Base-by-base conservation (phyloP, 1,139 yeast species). In the Zygoascus hellenicus region DNA sequence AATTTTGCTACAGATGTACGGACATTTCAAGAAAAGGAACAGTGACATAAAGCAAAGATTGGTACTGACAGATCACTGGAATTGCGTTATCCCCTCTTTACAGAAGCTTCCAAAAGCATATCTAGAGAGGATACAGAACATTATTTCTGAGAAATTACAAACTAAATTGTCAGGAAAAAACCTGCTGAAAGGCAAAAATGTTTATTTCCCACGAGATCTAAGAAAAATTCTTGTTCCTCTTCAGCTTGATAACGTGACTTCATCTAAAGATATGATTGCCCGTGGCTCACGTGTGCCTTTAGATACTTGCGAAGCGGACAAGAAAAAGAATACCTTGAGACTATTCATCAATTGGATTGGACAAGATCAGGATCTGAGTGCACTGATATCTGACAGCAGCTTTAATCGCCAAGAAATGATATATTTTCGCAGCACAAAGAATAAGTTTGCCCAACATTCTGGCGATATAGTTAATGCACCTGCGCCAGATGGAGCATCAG, bases 281-380 rank as follows among this genome's bases (percentile, higher is more conserved):
- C 44, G 50, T 6, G 50, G 50, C 16, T 47, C 50, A 9, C 15
- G 45, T 6, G 16, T 47, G 5, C 47, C 50, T 5, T 16, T 47
- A n/a, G 47, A 43, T 19, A 10, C 15, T 9, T 26, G 16, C 9
- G 44, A 35, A 5, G 43, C n/a, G n/a, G 48, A 46, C 32, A 36
- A 16, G n/a, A 31, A 29, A 5, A 48, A 45, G 34, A 28, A 38
- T 15, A 41, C 38, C 22, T n/a, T 48, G 28, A 38, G 51, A 32
- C 17, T 45, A 28, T 48, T 48, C 31, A 38, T 48, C 13, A 48
- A 48, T 26, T 48, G 51, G 51, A 45, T 45, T 26, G 51, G 51
- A 9, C 1, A 11, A 3, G 51, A 48, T 22, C 28, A 39, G 10
- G 51, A 48, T 29, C 19, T 48, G 32, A 42, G 46, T 33, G 51